phyloP scores from a whole-genome alignment of 2,329 filamentous ascomycete genomes.

The Phialemoniopsis sp. region DNA sequence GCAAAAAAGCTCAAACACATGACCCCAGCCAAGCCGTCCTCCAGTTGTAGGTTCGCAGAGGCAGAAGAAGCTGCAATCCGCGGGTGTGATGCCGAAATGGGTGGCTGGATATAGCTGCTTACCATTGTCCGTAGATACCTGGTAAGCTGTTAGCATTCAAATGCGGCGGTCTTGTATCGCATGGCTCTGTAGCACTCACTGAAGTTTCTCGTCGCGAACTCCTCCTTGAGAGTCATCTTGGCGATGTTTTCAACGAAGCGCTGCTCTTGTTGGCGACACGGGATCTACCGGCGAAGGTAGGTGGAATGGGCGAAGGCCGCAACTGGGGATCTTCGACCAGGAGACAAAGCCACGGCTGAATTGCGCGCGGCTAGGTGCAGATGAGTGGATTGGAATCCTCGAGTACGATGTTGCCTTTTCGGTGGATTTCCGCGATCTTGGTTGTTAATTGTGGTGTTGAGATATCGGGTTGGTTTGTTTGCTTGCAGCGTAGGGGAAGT shows the following conservation, averaged over 20 bases:
- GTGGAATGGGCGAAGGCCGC: neutral
- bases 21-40: neutral
- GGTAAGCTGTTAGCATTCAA: slow-evolving; percentile 25
- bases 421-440: no score
- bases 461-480: no score
- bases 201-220: slow-evolving; percentile 71
- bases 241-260: slow-evolving; percentile 13
- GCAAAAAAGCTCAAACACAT: neutral
- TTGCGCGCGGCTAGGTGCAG: no score
- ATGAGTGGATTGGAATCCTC: no score
- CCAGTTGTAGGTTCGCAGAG: neutral
- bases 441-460: no score
- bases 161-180: neutral
- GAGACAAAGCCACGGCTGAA: neutral
- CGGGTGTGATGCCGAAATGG: neutral
- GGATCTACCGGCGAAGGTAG: neutral
- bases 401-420: no score
- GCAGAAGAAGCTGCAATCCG: neutral
- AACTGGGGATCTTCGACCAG: no score
- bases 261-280: slow-evolving; percentile 1
- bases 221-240: slow-evolving; percentile 68
- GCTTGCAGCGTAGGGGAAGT: neutral
- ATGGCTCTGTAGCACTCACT: slow-evolving; percentile 44
- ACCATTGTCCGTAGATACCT: slow-evolving; percentile 78
- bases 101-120: slow-evolving; percentile 26